Conservation (phyloP, 1,284 basidiomycete genomes). For the Pterulicium gracile region DNA sequence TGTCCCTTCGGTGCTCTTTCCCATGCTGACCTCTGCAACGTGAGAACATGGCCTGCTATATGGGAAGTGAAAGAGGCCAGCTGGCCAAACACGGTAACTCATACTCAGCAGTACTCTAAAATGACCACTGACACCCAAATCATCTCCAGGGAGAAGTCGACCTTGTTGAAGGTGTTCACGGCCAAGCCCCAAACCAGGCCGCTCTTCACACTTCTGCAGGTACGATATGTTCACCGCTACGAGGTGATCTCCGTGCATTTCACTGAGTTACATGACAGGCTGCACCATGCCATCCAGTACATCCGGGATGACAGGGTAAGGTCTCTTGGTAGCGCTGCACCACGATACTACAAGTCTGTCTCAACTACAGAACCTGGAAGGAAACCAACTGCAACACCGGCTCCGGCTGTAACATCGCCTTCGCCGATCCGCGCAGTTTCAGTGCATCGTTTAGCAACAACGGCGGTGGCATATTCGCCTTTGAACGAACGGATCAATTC, state of each 20-base stretch:
- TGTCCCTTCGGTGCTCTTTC: no score
- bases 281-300: constrained; percentile 48
- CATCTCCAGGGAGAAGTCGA: constrained; percentile 29
- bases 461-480: background rate
- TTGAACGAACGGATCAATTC: background rate
- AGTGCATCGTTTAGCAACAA: constrained; percentile 49
- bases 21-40: no score
- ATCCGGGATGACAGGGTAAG: background rate
- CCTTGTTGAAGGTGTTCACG: constrained; percentile 43
- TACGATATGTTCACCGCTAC: constrained; percentile 13
- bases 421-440: constrained; percentile 32
- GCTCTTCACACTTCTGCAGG: constrained; percentile 45
- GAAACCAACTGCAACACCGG: constrained; percentile 38
- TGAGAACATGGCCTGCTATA: constrained; percentile 44
- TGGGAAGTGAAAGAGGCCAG: constrained; percentile 33
- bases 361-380: constrained; percentile 21
- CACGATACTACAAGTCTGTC: no score
- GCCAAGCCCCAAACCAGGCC: constrained; percentile 34
- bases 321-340: no score
- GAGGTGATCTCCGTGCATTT: no score
- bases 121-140: no score
- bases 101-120: no score
- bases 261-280: constrained; percentile 14
- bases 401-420: constrained; percentile 29
- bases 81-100: constrained; percentile 32